These are phyloP conservation scores for Copromyces sp. DNA, from an alignment of 495 filamentous ascomycete genomes.

Conservation along the genomic window DNA sequence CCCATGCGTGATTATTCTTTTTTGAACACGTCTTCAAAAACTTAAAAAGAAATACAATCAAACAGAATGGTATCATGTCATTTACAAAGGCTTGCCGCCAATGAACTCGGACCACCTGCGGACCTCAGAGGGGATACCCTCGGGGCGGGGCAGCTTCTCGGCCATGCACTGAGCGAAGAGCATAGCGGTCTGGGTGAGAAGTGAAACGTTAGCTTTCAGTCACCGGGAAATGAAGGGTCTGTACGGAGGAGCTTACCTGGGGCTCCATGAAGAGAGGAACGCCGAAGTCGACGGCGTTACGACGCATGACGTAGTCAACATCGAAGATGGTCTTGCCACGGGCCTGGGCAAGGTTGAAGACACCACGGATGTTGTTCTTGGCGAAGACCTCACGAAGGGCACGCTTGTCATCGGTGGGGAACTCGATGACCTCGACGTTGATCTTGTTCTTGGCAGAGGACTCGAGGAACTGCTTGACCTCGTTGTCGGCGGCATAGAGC, in stretches of 20 bases:
- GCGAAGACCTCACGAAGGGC: conserved; percentile 90
- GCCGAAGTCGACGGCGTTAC: conserved; percentile 96
- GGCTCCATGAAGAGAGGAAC: conserved; percentile 98
- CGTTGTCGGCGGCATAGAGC: conserved; percentile 71
- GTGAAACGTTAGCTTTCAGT: conserved; percentile 14
- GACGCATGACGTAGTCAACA: conserved; percentile 96
- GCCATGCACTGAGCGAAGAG: conserved; percentile 95
- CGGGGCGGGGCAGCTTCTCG: conserved; percentile 78
- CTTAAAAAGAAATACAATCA: not conserved
- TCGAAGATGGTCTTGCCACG: conserved; percentile 78
- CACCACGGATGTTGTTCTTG: conserved; percentile 91
- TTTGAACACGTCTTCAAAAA: not conserved
- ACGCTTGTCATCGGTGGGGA: conserved; percentile 93
- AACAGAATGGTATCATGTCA: conserved; percentile 4
- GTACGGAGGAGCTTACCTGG: conserved; percentile 54
- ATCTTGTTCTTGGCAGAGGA: conserved; percentile 51
- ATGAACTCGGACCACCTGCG: conserved; percentile 90
- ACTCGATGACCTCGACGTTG: conserved; percentile 84
- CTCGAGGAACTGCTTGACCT: conserved; percentile 78
- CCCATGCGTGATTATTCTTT: conserved; percentile 1
- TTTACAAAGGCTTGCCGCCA: conserved; percentile 80
- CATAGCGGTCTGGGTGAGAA: conserved; percentile 62
- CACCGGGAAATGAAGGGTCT: not conserved
- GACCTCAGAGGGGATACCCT: conserved; percentile 80
- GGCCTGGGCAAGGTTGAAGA: conserved; percentile 86